Base-by-base conservation (phyloP, 495 filamentous ascomycete genomes). In the Cercophora samala region DNA sequence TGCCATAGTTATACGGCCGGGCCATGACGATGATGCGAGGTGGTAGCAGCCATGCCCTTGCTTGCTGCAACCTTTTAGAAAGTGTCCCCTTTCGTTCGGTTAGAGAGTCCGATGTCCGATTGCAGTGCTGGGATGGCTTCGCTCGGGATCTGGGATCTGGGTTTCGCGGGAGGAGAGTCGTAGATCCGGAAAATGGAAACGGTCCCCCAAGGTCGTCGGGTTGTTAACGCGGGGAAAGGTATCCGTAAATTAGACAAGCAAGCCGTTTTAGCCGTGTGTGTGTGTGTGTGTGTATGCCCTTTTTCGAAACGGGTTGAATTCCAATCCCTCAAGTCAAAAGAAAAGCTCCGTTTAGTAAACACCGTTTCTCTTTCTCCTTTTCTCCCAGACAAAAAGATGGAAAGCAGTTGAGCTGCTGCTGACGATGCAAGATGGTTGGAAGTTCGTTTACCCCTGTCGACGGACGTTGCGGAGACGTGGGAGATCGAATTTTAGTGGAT, bases 1-100 rank as follows among this genome's bases (percentile, higher is more conserved):
- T 22, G 22, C 53, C 53, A 56, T 56, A 19, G 6, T 19, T 21
- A 72, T 72, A 71, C n/a, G 72, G 66, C 64, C 67, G 65, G 58
- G 73, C 73, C 73, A 75, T 75, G 69, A 46, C 61, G 64, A 60
- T 24, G 62, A 54, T 18, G 37, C 37, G 37, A 46, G 37, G 37
- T 54, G 32, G 22, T 60, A 65, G 67, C 64, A 60, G 73, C 73
- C 73, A 75, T 75, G 54, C 70, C 70, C 37, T 63, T 55, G 59
- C 37, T n/a, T 46, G 37, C 37, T 46, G 54, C 13, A 60, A 60
- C 58, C 19, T 37, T 58, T 51, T n/a, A n/a, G n/a, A n/a, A 52
- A 25, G 5, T 42, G 58, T 18, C 58, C n/a, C n/a, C 15, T 46
- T 46, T 46, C 37, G 37, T 46, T 17, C 13, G 37, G 37, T 9